Conservation (phyloP, 2,329 filamentous ascomycete species). For the Xenosphaeropsis pyriputrescens region DNA sequence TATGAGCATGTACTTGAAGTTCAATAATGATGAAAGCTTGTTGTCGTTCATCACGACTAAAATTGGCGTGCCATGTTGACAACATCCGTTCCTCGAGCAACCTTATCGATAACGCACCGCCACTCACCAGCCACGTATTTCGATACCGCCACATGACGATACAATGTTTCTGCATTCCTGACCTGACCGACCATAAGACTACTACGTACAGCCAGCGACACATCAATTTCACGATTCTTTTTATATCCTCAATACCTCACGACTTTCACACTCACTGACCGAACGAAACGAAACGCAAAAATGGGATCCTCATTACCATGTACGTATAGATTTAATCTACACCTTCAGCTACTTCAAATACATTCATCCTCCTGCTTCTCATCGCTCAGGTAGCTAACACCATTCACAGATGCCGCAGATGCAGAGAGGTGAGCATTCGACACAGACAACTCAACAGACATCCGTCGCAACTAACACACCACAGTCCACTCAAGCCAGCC, state of each 20-base stretch:
- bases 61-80: too few species aligned
- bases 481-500: constrained; percentile 72
- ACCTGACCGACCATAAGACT: too few species aligned
- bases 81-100: too few species aligned
- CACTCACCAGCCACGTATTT: too few species aligned
- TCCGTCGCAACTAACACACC: constrained; percentile 5
- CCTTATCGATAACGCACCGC: too few species aligned
- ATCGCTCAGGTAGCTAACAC: not conserved
- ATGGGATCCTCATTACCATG: constrained; percentile 13
- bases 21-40: too few species aligned
- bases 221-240: not conserved
- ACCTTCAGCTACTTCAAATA: too few species aligned
- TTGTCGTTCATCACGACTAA: too few species aligned
- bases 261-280: not conserved
- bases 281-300: not conserved
- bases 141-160: too few species aligned
- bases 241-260: constrained; percentile 1
- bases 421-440: constrained; percentile 62
- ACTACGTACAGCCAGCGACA: too few species aligned
- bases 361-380: not conserved
- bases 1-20: not conserved
- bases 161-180: too few species aligned
- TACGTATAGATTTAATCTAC: too few species aligned
- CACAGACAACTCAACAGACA: not conserved
- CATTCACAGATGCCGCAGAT: constrained; percentile 73